phyloP scores from a whole-genome alignment of 2,329 filamentous ascomycete genomes.

The Alternaria arbusti region DNA sequence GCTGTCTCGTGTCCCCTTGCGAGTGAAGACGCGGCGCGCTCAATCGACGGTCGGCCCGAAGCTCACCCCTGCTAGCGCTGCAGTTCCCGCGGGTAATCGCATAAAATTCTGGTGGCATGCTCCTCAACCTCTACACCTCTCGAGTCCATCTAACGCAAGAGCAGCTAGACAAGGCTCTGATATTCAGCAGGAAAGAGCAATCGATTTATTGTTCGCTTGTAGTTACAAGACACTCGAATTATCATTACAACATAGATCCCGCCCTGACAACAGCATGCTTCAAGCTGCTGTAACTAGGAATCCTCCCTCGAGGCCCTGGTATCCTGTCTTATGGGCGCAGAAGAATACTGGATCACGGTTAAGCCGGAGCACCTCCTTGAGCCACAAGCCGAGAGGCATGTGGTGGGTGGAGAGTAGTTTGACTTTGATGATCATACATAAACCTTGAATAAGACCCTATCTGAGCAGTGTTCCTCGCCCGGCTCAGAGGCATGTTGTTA shows the following conservation, averaged over 20 bases:
- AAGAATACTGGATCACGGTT: conserved; percentile 80
- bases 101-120: conserved; percentile 16
- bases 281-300: conserved; percentile 64
- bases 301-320: conserved; percentile 77
- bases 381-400: conserved; percentile 77
- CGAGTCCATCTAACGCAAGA: background rate
- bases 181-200: conserved; percentile 2
- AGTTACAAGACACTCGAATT: conserved; percentile 2
- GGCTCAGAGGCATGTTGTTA: background rate
- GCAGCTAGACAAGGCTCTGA: background rate
- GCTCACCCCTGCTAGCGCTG: conserved; percentile 32
- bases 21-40: conserved; percentile 22
- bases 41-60: conserved; percentile 12
- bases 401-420: conserved; percentile 89
- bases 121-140: background rate
- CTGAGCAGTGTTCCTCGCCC: background rate
- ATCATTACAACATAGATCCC: conserved; percentile 31
- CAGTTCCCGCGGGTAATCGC: conserved; percentile 23
- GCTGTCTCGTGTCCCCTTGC: conserved; percentile 42
- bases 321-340: conserved; percentile 80
- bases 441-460: background rate
- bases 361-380: conserved; percentile 98
- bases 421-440: conserved; percentile 92
- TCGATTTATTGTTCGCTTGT: conserved; percentile 18
- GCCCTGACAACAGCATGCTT: conserved; percentile 61